Percentiles rank a stretch among this genome's conserved stretches.
phyloP scores from a whole-genome alignment of 768 basidiomycete species.

The Dentipellis sp. region DNA sequence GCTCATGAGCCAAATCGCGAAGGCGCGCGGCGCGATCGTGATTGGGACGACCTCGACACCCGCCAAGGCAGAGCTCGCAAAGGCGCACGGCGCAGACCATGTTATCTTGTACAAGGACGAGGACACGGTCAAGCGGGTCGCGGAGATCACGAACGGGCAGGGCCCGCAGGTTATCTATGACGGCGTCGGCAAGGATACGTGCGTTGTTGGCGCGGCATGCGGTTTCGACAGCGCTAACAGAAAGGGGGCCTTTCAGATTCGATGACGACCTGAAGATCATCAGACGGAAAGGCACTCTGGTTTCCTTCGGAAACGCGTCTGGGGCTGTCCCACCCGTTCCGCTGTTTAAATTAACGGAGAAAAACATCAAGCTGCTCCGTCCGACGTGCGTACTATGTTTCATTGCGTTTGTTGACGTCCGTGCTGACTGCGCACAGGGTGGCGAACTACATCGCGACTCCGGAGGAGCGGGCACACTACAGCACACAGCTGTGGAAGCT shows the following conservation, averaged over 20 bases:
- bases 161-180: constrained; percentile 87
- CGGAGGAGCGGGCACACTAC: constrained; percentile 67
- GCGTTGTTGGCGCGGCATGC: constrained; percentile 23
- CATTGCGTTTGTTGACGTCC: neutral
- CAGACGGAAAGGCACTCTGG: constrained; percentile 81
- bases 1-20: constrained; percentile 58
- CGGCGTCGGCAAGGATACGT: constrained; percentile 97
- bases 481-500: constrained; percentile 53
- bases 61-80: constrained; percentile 79
- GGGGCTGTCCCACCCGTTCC: constrained; percentile 73
- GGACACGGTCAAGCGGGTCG: constrained; percentile 62
- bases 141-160: constrained; percentile 67
- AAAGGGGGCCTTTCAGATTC: constrained; percentile 36
- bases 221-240: neutral
- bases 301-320: constrained; percentile 88
- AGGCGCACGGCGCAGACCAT: constrained; percentile 72
- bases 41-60: constrained; percentile 87
- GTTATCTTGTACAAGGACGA: constrained; percentile 77
- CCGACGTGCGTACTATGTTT: constrained; percentile 51
- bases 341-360: constrained; percentile 63
- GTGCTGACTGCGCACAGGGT: constrained; percentile 39
- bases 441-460: constrained; percentile 61
- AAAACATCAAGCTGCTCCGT: constrained; percentile 72
- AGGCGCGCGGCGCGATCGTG: constrained; percentile 71
- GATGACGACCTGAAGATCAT: constrained; percentile 76